Conservation (phyloP, 2,329 filamentous ascomycete genomes). For the Fusarium avenaceum region DNA sequence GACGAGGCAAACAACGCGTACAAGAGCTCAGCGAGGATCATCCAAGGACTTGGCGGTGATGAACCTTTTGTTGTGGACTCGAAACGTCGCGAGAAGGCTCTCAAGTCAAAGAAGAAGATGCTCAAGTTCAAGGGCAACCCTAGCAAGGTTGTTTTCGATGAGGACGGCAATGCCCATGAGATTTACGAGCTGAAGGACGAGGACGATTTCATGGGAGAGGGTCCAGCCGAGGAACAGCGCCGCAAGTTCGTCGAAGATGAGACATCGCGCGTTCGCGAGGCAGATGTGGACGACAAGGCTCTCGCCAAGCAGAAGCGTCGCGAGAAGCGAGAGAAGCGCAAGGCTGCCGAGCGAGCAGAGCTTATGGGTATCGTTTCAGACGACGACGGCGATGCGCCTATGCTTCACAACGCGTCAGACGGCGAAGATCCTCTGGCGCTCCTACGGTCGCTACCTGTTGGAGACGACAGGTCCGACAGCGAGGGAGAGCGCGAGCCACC, state of each 20-base stretch:
- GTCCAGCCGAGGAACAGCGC: slow-evolving; percentile 81
- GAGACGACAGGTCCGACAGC: slow-evolving; percentile 52
- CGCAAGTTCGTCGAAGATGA: slow-evolving; percentile 84
- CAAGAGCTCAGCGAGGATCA: slow-evolving; percentile 65
- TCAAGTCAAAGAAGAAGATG: slow-evolving; percentile 94
- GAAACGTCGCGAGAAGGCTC: slow-evolving; percentile 94
- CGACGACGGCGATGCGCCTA: slow-evolving; percentile 50
- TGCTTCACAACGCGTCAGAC: slow-evolving; percentile 53
- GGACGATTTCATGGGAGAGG: slow-evolving; percentile 80
- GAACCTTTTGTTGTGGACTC: slow-evolving; percentile 89
- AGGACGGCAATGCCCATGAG: slow-evolving; percentile 86
- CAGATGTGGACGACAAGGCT: slow-evolving; percentile 87
- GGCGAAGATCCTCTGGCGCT: slow-evolving; percentile 63
- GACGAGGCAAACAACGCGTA: slow-evolving; percentile 62
- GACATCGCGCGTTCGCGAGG: slow-evolving; percentile 75
- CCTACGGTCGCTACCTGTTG: slow-evolving; percentile 69
- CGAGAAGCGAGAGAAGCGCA: slow-evolving; percentile 81
- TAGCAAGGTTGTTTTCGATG: slow-evolving; percentile 89
- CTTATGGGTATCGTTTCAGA: slow-evolving; percentile 46
- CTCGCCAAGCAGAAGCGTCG: slow-evolving; percentile 81
- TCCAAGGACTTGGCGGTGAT: slow-evolving; percentile 77
- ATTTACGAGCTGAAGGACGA: slow-evolving; percentile 92
- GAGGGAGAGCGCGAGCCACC: slow-evolving; percentile 60
- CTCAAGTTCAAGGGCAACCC: slow-evolving; percentile 90
- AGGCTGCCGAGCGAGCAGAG: slow-evolving; percentile 70